phyloP scores from a whole-genome alignment of 2,329 filamentous ascomycete species.

The Rasamsonia emersonii region DNA sequence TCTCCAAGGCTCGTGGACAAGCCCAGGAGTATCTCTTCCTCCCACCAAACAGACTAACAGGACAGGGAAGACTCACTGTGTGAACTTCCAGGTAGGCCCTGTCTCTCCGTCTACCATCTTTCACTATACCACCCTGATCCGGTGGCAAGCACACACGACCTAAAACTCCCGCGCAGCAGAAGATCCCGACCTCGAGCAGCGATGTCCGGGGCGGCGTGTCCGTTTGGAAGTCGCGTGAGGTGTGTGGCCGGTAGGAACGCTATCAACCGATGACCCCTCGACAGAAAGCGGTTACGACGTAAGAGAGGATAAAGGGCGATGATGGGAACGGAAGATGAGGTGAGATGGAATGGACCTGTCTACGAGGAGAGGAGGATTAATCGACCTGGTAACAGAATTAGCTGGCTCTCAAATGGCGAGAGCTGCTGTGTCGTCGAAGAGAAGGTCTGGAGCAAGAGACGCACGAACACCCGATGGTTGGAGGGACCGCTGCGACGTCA shows the following conservation, averaged over 20 bases:
- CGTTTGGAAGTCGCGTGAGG: neutral
- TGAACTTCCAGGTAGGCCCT: constrained; percentile 99
- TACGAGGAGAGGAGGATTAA: too few species aligned
- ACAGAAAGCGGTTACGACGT: neutral
- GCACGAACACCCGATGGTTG: too few species aligned
- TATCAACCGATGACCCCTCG: constrained; percentile 1
- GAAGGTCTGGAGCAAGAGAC: too few species aligned
- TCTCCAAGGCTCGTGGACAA: neutral
- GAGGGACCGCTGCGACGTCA: too few species aligned
- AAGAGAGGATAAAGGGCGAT: too few species aligned
- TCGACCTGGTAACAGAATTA: too few species aligned
- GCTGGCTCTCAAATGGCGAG: too few species aligned
- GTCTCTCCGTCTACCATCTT: constrained; percentile 96
- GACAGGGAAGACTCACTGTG: constrained; percentile 62
- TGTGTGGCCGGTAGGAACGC: neutral
- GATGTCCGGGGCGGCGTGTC: neutral
- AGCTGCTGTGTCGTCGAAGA: too few species aligned
- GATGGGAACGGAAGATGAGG: too few species aligned
- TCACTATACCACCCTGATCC: constrained; percentile 29
- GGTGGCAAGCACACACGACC: constrained; percentile 13
- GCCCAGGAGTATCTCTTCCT: neutral
- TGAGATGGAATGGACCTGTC: too few species aligned
- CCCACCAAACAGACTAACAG: constrained; percentile 9
- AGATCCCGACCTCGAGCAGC: constrained; percentile 2
- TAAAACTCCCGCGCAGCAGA: constrained; percentile 10